Evolutionary conservation across 257 asterid genomes (phyloP).

Genomic region (Leonotis leonurus): DNA sequence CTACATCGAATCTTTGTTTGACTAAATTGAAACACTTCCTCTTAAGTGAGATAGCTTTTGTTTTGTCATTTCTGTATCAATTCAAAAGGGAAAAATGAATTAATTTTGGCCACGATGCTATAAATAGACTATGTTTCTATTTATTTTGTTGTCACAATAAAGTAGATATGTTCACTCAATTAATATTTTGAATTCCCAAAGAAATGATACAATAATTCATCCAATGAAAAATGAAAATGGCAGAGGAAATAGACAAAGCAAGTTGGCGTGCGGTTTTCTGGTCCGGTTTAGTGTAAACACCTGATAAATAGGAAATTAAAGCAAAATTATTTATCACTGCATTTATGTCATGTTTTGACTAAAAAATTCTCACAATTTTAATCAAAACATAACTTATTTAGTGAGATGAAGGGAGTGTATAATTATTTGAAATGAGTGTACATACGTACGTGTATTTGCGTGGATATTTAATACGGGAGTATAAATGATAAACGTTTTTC

Average conservation of each 20-base stretch:
- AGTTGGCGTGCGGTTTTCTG: neutral
- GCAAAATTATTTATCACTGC: too few relatives aligned
- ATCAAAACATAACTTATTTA: too few relatives aligned
- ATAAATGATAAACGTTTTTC: too few relatives aligned
- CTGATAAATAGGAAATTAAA: neutral
- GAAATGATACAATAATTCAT: neutral
- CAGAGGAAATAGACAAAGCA: neutral
- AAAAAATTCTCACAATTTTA: too few relatives aligned
- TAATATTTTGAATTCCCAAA: neutral
- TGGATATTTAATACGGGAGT: too few relatives aligned
- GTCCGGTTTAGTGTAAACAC: neutral
- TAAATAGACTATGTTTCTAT: neutral
- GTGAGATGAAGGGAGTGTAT: too few relatives aligned
- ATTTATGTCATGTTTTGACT: too few relatives aligned
- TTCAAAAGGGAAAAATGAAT: too few relatives aligned
- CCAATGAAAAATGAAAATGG: neutral
- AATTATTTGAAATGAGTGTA: too few relatives aligned
- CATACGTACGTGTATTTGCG: too few relatives aligned
- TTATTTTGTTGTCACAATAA: neutral
- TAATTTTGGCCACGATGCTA: neutral
- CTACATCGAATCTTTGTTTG: too few relatives aligned
- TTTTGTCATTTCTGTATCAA: neutral
- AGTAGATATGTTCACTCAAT: neutral
- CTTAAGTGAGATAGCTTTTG: neutral
- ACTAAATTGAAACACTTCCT: neutral